Percentiles rank a stretch among this genome's conserved stretches.
These are phyloP conservation scores for Penicillium bialowiezense DNA, from an alignment of 495 filamentous ascomycete genomes.

Conservation along the genomic window DNA sequence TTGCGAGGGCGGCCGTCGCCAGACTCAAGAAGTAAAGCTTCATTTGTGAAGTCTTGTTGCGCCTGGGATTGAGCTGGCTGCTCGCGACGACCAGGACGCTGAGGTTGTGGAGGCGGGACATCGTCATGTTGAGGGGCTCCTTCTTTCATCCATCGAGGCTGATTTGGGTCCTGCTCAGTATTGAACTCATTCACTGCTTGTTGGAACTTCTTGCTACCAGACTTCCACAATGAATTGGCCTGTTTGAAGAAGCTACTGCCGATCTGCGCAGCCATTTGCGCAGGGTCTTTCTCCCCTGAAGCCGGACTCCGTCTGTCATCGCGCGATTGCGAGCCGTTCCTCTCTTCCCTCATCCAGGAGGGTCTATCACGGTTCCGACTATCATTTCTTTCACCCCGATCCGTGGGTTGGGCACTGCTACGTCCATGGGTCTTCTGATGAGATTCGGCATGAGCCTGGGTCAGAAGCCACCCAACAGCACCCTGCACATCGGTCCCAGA, in stretches of 20 bases:
- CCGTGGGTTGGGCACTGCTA: slow-evolving; percentile 26
- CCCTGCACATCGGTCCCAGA: slow-evolving; percentile 79
- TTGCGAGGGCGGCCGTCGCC: slow-evolving; percentile 44
- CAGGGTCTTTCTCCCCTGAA: slow-evolving; percentile 68
- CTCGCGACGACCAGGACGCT: slow-evolving; percentile 15
- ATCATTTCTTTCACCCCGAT: slow-evolving; percentile 35
- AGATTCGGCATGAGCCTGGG: slow-evolving; percentile 79
- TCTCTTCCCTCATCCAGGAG: slow-evolving; percentile 38
- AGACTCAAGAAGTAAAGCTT: slow-evolving; percentile 86
- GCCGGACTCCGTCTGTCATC: slow-evolving; percentile 56
- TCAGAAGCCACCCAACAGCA: slow-evolving; percentile 85
- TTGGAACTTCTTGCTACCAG: slow-evolving; percentile 89
- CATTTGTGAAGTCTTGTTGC: slow-evolving; percentile 66
- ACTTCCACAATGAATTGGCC: slow-evolving; percentile 93
- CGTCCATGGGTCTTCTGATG: slow-evolving; percentile 53
- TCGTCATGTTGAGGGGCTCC: slow-evolving; percentile 42
- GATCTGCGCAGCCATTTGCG: slow-evolving; percentile 76
- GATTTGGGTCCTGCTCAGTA: slow-evolving; percentile 70
- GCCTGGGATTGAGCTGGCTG: slow-evolving; percentile 19
- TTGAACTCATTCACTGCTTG: slow-evolving; percentile 92
- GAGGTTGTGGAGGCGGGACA: slow-evolving; percentile 13
- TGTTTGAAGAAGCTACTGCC: slow-evolving; percentile 85
- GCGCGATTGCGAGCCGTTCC: slow-evolving; percentile 33
- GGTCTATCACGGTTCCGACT: slow-evolving; percentile 37
- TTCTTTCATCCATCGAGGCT: slow-evolving; percentile 95